Base-by-base conservation (phyloP, 2,329 filamentous ascomycete genomes). In the Penicillium italicum region DNA sequence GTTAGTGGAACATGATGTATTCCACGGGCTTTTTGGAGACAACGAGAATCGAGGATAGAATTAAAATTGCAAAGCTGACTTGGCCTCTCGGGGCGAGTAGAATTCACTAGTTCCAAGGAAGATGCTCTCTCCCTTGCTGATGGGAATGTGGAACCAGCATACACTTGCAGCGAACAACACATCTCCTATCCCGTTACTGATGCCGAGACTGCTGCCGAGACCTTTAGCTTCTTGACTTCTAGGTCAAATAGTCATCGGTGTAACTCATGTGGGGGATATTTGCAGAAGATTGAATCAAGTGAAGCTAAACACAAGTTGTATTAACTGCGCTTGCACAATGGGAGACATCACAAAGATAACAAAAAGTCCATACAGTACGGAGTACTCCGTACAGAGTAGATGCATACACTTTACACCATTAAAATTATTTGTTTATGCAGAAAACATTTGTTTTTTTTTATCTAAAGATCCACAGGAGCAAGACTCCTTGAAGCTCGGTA, bases 381-480 rank as follows among this genome's bases (percentile, higher is more conserved):
- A 31, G 16, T 44, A 59, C 56, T 11, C n/a, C 34, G n/a, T n/a
- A n/a, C n/a, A n/a, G n/a, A n/a, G n/a, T 26, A 41, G 38, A 3
- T 41, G 24, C 10, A 33, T 37, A 9, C n/a, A 18, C 34, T 37
- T 4, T 18, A 11, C 18, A n/a, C 12, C 18, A 20, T 18, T 31
- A 3, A 8, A 36, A 6, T n/a, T 28, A 26, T 50, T 44, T 50
- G 31, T 43, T 44, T 24, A 40, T 50, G 12, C 22, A 20, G n/a
- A 28, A 16, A 26, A 6, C 16, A 31, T 4, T 24, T 60, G 30
- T 58, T 60, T 58, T 36, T 36, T 18, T 43, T 40, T n/a, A 56
- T 53, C 52, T 55, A 20, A 55, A 36, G 62, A 53, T 60, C 62
- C 48, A 59, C 56, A 36, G n/a, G 18, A 46, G 36, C 28, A 52